Evolutionary conservation across 768 basidiomycete species (phyloP), one percentile per base, ranked within the genome.

Genomic region (Termitomyces sp.): DNA sequence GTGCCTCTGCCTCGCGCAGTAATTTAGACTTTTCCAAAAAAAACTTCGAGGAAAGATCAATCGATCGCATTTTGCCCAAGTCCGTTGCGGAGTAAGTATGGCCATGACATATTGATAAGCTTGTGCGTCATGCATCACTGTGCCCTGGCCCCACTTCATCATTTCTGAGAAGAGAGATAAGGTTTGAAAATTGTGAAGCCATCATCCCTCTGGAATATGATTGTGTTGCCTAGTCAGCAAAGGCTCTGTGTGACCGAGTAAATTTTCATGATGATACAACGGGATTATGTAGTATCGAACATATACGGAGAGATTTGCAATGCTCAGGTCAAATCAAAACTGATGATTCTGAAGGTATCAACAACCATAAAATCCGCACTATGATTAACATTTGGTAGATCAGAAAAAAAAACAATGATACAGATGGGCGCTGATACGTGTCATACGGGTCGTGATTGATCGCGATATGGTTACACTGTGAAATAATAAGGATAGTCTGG

Each of bases 391-490:
- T 5, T 53, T 33, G 25, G 31, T 32, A 32, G 40, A 48, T 50
- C 53, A 55, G 50, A 52, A 27, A 41, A 25, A 5, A 27, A 44
- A 6, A 39, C 36, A 23, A 54, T 23, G 32, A 39, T 50, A 23
- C 20, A 35, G 36, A 35, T 36, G 20, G 12, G 18, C 11, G 18
- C 3, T 20, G 35, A 20, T 10, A 32, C 27, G 20, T 32, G 50
- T 50, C 40, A 48, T 55, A 45, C 42, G 53, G 51, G 43, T 56
- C 29, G 38, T 52, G 45, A 31, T 45, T 25, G 44, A 44, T 45
- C 38, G 50, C 23, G 45, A 56, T n/a, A 53, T 23, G 49, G 44
- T 32, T 16, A 25, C 18, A 36, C 16, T 38, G n/a, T n/a, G 42
- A 46, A 16, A 43, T 31, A 29, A 20, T 36, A 40, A 55, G 56